Conservation (phyloP, 2,329 filamentous ascomycete genomes). For the Lecanoromycetidae sp. region DNA sequence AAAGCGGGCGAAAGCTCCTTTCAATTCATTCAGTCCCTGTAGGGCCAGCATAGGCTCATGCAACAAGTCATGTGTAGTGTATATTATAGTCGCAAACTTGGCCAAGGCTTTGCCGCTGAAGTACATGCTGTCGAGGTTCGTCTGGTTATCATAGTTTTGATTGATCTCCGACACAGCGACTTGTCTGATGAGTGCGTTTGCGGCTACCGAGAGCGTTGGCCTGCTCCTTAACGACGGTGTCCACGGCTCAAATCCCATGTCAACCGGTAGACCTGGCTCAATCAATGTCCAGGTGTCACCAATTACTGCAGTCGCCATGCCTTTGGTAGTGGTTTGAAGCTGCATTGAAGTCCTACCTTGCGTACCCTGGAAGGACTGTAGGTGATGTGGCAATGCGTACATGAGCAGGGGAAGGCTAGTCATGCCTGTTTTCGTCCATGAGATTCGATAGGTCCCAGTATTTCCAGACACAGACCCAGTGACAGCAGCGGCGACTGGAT, state of each 20-base stretch:
- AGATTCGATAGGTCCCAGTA: constrained; percentile 59
- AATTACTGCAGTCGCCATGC: constrained; percentile 58
- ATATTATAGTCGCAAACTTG: constrained; percentile 61
- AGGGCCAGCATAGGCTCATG: constrained; percentile 46
- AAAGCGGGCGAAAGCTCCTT: constrained; percentile 55
- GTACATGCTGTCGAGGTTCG: constrained; percentile 77
- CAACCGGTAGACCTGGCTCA: constrained; percentile 58
- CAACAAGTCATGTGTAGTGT: constrained; percentile 52
- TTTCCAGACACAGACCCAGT: constrained; percentile 49
- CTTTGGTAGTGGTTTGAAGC: constrained; percentile 76
- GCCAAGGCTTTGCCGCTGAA: constrained; percentile 77
- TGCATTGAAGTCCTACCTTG: constrained; percentile 39
- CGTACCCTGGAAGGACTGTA: constrained; percentile 55
- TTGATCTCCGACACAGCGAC: constrained; percentile 61
- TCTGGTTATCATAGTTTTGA: constrained; percentile 61
- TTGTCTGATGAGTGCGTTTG: constrained; percentile 47
- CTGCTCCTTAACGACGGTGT: constrained; percentile 37
- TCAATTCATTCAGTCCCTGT: constrained; percentile 48
- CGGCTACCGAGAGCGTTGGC: constrained; percentile 32
- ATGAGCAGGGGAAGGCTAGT: constrained; percentile 52
- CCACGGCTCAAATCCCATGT: constrained; percentile 73
- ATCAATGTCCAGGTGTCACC: constrained; percentile 66
- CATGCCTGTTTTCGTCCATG: constrained; percentile 60
- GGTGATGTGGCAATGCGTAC: constrained; percentile 80
- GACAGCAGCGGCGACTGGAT: constrained; percentile 52